These are phyloP conservation scores for Carex cristatella DNA, from an alignment of 176 grass and related monocot genomes.

Conservation along the genomic window DNA sequence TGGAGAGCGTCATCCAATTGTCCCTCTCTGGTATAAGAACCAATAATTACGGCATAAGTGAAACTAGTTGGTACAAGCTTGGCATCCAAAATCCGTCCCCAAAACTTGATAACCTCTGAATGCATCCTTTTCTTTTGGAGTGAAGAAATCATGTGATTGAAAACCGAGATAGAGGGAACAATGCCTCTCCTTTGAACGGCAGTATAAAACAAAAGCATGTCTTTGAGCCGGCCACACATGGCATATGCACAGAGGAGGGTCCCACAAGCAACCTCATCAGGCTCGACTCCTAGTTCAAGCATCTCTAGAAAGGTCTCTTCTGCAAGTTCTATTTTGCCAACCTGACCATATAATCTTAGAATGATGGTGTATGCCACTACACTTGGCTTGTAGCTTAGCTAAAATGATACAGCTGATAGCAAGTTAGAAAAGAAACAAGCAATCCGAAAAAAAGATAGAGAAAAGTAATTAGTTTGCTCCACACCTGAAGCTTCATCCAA, in stretches of 20 bases:
- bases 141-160: constrained; percentile 92
- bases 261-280: constrained; percentile 82
- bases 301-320: constrained; percentile 91
- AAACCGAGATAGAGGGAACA: constrained; percentile 55
- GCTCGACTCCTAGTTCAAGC: constrained; percentile 70
- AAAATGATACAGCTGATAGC: constrained; percentile 10
- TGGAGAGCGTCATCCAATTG: constrained; percentile 58
- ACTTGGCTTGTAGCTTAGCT: constrained; percentile 85
- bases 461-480: background rate
- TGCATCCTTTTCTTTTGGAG: constrained; percentile 93
- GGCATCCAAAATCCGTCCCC: constrained; percentile 61
- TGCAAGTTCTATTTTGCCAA: constrained; percentile 67
- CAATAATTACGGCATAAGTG: constrained; percentile 57
- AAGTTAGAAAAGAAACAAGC: background rate
- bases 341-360: constrained; percentile 53
- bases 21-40: constrained; percentile 49
- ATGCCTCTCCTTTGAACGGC: constrained; percentile 44
- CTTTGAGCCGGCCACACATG: constrained; percentile 57
- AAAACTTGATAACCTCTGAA: constrained; percentile 52
- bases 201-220: constrained; percentile 84
- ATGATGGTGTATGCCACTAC: constrained; percentile 88
- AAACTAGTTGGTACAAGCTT: constrained; percentile 52
- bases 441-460: background rate
- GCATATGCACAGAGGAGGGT: constrained; percentile 88
- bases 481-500: constrained; percentile 96